Evolutionary conservation across 768 basidiomycete species (phyloP).

Genomic region (Hydnomerulius pinastri): DNA sequence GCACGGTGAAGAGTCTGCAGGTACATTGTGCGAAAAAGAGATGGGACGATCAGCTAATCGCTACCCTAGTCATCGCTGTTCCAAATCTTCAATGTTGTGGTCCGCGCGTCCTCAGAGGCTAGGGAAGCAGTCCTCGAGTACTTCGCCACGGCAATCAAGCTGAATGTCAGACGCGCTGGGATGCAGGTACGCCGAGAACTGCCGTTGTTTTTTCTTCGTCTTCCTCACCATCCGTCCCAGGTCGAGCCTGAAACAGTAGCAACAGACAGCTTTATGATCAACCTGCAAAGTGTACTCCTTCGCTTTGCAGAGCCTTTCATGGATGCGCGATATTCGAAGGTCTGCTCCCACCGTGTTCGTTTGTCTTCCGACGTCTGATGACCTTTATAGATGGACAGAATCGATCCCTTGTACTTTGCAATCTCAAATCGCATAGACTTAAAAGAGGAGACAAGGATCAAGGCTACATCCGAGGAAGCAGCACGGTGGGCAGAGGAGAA

Average conservation of each 20-base stretch:
- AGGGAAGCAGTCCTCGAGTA: slow-evolving; percentile 83
- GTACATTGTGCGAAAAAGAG: slow-evolving; percentile 40
- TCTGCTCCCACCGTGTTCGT: slow-evolving; percentile 25
- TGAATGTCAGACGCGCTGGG: slow-evolving; percentile 88
- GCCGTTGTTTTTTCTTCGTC: not conserved
- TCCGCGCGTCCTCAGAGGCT: slow-evolving; percentile 76
- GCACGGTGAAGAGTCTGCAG: slow-evolving; percentile 83
- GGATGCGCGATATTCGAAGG: slow-evolving; percentile 89
- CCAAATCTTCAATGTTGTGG: slow-evolving; percentile 84
- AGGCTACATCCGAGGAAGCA: slow-evolving; percentile 88
- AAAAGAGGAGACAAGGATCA: slow-evolving; percentile 90
- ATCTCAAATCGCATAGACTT: slow-evolving; percentile 73
- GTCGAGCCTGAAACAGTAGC: slow-evolving; percentile 87
- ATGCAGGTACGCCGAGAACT: slow-evolving; percentile 63
- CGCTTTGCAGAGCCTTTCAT: slow-evolving; percentile 94
- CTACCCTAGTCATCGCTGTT: slow-evolving; percentile 63
- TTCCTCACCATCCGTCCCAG: slow-evolving; percentile 34
- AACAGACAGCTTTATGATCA: slow-evolving; percentile 91
- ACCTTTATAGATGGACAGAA: slow-evolving; percentile 74
- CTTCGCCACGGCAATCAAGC: slow-evolving; percentile 69
- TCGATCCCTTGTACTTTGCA: slow-evolving; percentile 82
- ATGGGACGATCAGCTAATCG: not conserved
- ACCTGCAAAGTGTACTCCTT: slow-evolving; percentile 79
- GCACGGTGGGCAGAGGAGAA: slow-evolving; percentile 65
- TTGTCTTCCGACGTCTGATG: slow-evolving; percentile 5